phyloP scores from a whole-genome alignment of 192 early-diverging fungal genomes.

The Coemansia sp. region DNA sequence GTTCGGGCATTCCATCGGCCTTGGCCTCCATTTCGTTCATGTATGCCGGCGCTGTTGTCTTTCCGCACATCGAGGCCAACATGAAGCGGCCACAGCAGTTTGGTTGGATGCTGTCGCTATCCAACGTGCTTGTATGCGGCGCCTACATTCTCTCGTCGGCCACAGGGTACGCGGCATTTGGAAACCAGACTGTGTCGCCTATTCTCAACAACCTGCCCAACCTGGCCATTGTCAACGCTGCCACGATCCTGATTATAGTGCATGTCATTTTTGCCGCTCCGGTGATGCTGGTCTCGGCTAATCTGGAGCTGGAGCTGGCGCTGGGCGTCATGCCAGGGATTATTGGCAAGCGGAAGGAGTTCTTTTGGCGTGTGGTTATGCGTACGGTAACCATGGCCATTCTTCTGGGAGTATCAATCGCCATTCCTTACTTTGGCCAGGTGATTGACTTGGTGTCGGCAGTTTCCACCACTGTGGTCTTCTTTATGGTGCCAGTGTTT shows the following conservation, averaged over 20 bases:
- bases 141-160: constrained; percentile 68
- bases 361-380: constrained; percentile 54
- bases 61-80: constrained; percentile 78
- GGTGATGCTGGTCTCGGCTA: constrained; percentile 67
- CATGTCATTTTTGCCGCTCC: constrained; percentile 82
- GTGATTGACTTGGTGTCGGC: constrained; percentile 79
- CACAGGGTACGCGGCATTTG: constrained; percentile 72
- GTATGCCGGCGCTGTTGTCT: constrained; percentile 78
- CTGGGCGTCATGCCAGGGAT: constrained; percentile 59
- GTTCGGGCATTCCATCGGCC: constrained; percentile 67
- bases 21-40: constrained; percentile 78
- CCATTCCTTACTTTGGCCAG: constrained; percentile 77
- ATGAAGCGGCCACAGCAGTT: constrained; percentile 70
- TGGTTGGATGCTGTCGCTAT: constrained; percentile 59
- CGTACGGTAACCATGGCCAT: constrained; percentile 59
- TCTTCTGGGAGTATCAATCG: constrained; percentile 60
- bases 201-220: constrained; percentile 69
- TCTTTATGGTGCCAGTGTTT: constrained; percentile 78
- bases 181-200: constrained; percentile 61
- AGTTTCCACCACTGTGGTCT: constrained; percentile 68
- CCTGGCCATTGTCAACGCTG: constrained; percentile 56
- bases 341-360: constrained; percentile 52
- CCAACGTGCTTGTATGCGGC: constrained; percentile 60
- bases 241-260: constrained; percentile 69
- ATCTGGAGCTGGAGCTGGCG: constrained; percentile 69